Percentiles rank a stretch among this genome's conserved stretches.
Evolutionary conservation across 495 filamentous ascomycete species (phyloP).

Genomic region (Sabuloglossum arenarium): DNA sequence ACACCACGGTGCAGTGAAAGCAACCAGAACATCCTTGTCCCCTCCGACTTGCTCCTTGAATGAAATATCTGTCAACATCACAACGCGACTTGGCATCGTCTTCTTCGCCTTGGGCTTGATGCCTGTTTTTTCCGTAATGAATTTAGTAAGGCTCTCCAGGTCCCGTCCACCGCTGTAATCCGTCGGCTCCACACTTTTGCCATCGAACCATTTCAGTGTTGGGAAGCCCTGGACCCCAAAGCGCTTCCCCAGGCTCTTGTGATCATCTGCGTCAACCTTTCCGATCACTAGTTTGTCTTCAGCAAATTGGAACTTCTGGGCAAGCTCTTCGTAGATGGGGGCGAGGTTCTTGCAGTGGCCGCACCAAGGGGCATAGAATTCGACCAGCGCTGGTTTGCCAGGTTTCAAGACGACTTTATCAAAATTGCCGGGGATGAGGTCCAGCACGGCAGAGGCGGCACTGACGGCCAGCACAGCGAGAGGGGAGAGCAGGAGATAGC

Average conservation of each 20-base stretch:
- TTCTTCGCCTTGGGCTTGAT: slow-evolving; percentile 51
- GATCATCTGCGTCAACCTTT: slow-evolving; percentile 87
- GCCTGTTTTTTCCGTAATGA: slow-evolving; percentile 78
- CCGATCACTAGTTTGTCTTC: slow-evolving; percentile 73
- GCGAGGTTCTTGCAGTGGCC: slow-evolving; percentile 97
- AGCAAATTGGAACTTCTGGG: slow-evolving; percentile 42
- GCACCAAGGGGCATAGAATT: slow-evolving; percentile 99
- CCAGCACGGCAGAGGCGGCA: slow-evolving; percentile 35
- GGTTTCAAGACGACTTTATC: slow-evolving; percentile 73
- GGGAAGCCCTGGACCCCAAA: slow-evolving; percentile 91
- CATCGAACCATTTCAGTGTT: slow-evolving; percentile 95
- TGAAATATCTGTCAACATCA: slow-evolving; percentile 55
- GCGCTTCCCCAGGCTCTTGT: slow-evolving; percentile 60
- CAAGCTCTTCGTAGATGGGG: slow-evolving; percentile 90
- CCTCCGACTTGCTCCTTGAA: slow-evolving; percentile 63
- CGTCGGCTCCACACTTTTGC: slow-evolving; percentile 70
- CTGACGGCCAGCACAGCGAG: slow-evolving; percentile 7
- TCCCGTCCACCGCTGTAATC: slow-evolving; percentile 80
- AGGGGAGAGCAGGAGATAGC: slow-evolving; percentile 5
- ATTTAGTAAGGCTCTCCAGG: slow-evolving; percentile 60
- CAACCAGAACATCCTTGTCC: slow-evolving; percentile 81
- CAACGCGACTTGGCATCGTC: slow-evolving; percentile 49
- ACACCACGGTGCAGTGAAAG: slow-evolving; percentile 95
- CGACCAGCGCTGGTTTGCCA: slow-evolving; percentile 88
- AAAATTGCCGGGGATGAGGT: slow-evolving; percentile 78